A percentile compares a stretch with the other conserved stretches of the same genome.
Evolutionary conservation across 1,139 yeast genomes (phyloP).

Genomic region (Scheffersomyces insectosa): DNA sequence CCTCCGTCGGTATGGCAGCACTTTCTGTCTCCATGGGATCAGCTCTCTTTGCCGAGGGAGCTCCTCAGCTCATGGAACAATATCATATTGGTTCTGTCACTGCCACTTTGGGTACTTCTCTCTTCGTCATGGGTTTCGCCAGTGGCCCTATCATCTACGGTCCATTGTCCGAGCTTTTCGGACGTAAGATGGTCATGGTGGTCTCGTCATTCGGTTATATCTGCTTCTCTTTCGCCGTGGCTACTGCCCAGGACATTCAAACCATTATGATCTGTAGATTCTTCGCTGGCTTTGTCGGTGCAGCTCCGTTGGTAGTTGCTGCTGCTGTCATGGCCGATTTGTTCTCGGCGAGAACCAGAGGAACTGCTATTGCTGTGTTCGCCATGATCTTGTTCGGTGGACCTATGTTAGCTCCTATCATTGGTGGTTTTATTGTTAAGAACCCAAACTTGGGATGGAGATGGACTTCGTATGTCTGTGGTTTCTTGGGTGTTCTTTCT

Average conservation of each 20-base stretch:
- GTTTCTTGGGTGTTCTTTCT: conserved; percentile 45
- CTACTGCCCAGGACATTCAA: conserved; percentile 71
- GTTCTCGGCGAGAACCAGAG: conserved; percentile 61
- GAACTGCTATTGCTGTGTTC: conserved; percentile 67
- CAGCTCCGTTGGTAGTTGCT: conserved; percentile 79
- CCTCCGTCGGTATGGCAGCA: conserved; percentile 25
- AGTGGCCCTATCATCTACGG: conserved; percentile 83
- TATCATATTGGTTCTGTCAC: conserved; percentile 57
- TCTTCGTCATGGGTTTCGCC: conserved; percentile 80
- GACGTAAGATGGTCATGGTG: conserved; percentile 61
- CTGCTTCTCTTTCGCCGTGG: conserved; percentile 68
- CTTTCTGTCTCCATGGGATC: conserved; percentile 59
- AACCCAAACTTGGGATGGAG: conserved; percentile 49
- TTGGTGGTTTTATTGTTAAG: conserved; percentile 28
- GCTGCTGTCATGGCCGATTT: conserved; percentile 84
- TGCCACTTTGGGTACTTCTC: conserved; percentile 64
- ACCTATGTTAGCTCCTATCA: conserved; percentile 73
- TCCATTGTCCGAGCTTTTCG: conserved; percentile 74
- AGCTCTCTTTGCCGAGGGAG: conserved; percentile 60
- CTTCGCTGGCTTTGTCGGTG: conserved; percentile 74
- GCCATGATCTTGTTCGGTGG: conserved; percentile 70
- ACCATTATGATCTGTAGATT: conserved; percentile 72
- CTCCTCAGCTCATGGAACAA: conserved; percentile 36
- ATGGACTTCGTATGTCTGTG: conserved; percentile 58
- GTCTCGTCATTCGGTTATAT: conserved; percentile 56